phyloP scores from a whole-genome alignment of 176 grass and related monocot genomes.

The Carex cristatella region DNA sequence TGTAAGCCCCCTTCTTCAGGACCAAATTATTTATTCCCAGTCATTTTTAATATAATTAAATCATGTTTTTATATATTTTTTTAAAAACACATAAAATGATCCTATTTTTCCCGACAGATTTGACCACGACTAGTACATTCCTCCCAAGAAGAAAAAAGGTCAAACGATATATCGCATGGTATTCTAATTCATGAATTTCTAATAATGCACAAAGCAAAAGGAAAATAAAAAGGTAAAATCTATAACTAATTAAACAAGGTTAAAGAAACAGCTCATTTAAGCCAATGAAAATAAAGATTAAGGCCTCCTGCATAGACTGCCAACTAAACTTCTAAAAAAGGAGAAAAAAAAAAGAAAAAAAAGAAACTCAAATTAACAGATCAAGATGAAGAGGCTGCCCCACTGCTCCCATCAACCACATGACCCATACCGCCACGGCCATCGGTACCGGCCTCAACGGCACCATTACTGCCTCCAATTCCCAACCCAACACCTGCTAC shows the following conservation, averaged over 20 bases:
- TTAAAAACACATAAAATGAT: neutral
- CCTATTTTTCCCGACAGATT: neutral
- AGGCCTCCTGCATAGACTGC: neutral
- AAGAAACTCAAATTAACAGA: neutral
- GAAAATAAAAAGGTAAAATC: constrained; percentile 11
- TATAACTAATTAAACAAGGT: constrained; percentile 23
- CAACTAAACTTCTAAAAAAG: constrained; percentile 3
- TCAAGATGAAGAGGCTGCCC: constrained; percentile 27
- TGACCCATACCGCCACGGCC: constrained; percentile 9
- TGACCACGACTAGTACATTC: neutral
- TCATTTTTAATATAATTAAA: neutral
- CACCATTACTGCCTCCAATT: neutral
- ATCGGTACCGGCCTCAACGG: neutral
- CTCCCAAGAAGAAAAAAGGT: neutral
- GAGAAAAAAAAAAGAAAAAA: neutral
- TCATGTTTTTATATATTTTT: too few relatives aligned
- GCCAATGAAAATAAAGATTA: constrained; percentile 24
- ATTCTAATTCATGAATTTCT: neutral
- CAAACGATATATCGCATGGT: neutral
- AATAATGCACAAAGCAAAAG: neutral
- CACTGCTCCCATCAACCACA: constrained; percentile 28
- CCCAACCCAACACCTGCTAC: neutral
- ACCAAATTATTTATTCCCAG: neutral
- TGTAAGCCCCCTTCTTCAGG: neutral
- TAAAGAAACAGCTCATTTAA: constrained; percentile 26